Evolutionary conservation across 345 rosid genomes (phyloP), one percentile per base, ranked within the genome.

Genomic region (Erucastrum elatum): DNA sequence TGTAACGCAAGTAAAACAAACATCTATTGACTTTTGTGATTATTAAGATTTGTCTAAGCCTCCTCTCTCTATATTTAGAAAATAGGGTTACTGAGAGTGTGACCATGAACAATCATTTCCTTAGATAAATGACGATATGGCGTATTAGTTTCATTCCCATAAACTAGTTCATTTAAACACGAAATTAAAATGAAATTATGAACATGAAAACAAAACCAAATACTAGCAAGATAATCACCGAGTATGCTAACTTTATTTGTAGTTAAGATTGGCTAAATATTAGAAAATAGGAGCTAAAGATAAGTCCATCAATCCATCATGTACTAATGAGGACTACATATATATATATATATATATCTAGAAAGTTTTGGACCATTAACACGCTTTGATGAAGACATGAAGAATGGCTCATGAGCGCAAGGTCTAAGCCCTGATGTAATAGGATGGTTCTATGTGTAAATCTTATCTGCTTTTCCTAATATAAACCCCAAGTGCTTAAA

Each of bases 1-100:
- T 61, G 64, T 44, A 72, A 66, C 68, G 5, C 15, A 64, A 44
- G 17, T 15, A 64, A 15, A 62, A 4, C n/a, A 26, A 9, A 49
- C 49, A 29, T 60, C 46, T 61, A 60, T 79, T 51, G 78, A 51
- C 70, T 68, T 73, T 74, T 74, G 73, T 66, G 41, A 46, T 71
- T 12, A 35, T 53, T 55, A 70, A 26, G 49, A n/a, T 31, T n/a
- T 46, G 6, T 51, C 2, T 10, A 9, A 0, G 15, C 37, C 41
- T 51, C 21, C 27, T 46, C 44, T 75, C 12, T 56, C 9, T 5
- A 26, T 51, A 46, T 6, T 31, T 60, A 4, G 55, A n/a, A 59
- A 6, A 6, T 29, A 61, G 17, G 17, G 17, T 27, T n/a, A 37
- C 1, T 21, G 6, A 71, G 9, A 25, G 26, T 2, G 3, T 44